Conservation (phyloP, 2,329 filamentous ascomycete species). For the Zarea fungicola region DNA sequence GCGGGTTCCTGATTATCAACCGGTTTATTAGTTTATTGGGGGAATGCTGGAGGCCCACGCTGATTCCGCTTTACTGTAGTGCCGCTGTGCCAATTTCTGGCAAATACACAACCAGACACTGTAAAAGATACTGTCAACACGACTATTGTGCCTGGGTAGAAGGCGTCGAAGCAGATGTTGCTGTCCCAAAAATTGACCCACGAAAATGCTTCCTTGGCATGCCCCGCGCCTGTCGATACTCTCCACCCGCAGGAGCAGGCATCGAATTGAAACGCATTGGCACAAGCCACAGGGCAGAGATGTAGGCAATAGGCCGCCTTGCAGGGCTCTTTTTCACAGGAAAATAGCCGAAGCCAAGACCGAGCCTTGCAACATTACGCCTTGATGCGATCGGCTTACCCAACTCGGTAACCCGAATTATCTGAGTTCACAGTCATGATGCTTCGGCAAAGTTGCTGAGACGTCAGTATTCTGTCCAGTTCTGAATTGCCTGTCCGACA, state of each 20-base stretch:
- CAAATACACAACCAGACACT: neutral
- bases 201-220: neutral
- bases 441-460: no score
- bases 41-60: neutral
- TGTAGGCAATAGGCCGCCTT: slow-evolving; percentile 6
- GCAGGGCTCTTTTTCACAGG: slow-evolving; percentile 30
- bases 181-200: neutral
- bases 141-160: no score
- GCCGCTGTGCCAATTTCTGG: no score
- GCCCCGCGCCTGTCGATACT: neutral
- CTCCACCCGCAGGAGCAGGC: neutral
- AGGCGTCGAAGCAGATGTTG: no score
- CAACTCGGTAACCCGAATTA: neutral
- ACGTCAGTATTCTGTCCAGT: no score
- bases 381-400: slow-evolving; percentile 1
- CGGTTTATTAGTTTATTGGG: neutral
- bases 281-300: neutral
- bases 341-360: neutral
- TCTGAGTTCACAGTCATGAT: no score
- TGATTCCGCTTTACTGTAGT: no score
- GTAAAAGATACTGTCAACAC: neutral
- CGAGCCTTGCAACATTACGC: no score
- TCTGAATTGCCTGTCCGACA: no score
- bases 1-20: slow-evolving; percentile 8
- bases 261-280: neutral